Evolutionary conservation across 2,329 filamentous ascomycete species (phyloP), one percentile per base, ranked within the genome.

Genomic region (Sporothrix pallida): DNA sequence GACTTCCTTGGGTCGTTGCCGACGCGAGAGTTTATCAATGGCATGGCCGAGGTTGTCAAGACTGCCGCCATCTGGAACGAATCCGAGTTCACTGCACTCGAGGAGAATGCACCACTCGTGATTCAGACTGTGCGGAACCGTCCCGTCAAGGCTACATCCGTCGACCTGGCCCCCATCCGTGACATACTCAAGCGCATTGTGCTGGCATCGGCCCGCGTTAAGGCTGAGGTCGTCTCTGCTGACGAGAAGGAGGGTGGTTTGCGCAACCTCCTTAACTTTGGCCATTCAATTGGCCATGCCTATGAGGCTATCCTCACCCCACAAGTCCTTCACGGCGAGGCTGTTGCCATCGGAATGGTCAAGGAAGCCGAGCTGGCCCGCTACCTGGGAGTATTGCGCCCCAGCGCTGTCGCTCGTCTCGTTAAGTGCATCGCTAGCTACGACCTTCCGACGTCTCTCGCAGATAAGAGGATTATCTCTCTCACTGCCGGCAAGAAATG

Each of bases 1-100:
- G 88, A 91, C 73, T 98, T 99, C 80, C 86, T 99, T 72, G 93
- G 97, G 80, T 97, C 94, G 0, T 86, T 99, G 23, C 95, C 95
- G 0, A 91, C 92, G 76, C 88, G 96, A 77, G 95, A 99, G 83
- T 95, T 99, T 80, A 94, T 98, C 83, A 99, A 99, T 81, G 96
- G 96, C 75, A 98, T 99, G 95, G 96, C 95, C 37, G 96, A 99
- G 84, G 95, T 99, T 44, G 88, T 98, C 81, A 98, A 98, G 88
- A 99, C 96, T 3, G 96, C 96, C 2, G 96, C 96, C 72, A 98
- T 99, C 78, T 98, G 95, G 89, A 90, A 97, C 79, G 94, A 97
- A 82, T 83, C 87, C 10, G 95, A 98, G 80, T 99, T 99, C 80
- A 88, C 91, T 60, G 84, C 92, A 13, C 86, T 99, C 20, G 96